These are phyloP conservation scores for Murraya koenigii DNA, from an alignment of 345 rosid genomes.

Conservation along the genomic window DNA sequence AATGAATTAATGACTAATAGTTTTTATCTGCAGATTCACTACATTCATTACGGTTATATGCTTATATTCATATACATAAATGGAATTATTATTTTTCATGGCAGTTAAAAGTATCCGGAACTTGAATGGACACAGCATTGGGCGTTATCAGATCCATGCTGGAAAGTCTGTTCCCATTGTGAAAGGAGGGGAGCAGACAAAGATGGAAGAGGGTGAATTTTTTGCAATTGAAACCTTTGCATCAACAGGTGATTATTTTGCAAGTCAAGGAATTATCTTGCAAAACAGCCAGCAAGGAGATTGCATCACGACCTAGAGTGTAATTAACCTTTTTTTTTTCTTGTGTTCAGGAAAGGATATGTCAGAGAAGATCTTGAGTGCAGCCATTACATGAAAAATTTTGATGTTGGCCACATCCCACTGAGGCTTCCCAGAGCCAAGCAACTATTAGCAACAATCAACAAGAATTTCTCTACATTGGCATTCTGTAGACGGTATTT, in stretches of 20 bases:
- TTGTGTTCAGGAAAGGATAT: slow-evolving; percentile 65
- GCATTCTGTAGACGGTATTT: slow-evolving; percentile 92
- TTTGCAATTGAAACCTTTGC: slow-evolving; percentile 93
- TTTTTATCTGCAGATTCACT: background rate
- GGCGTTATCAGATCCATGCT: slow-evolving; percentile 90
- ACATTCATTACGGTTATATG: background rate
- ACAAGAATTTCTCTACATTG: slow-evolving; percentile 89
- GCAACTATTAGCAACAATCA: slow-evolving; percentile 86
- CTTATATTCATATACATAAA: background rate
- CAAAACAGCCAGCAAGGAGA: background rate
- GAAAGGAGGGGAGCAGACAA: slow-evolving; percentile 97
- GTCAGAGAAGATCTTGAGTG: slow-evolving; percentile 94
- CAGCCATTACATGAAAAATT: slow-evolving; percentile 91
- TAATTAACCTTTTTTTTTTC: slow-evolving; percentile 10
- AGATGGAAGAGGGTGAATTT: slow-evolving; percentile 98
- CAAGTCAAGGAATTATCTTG: slow-evolving; percentile 8
- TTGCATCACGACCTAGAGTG: background rate
- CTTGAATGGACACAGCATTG: slow-evolving; percentile 86
- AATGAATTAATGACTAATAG: background rate
- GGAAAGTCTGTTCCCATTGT: slow-evolving; percentile 94
- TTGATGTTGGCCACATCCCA: slow-evolving; percentile 76
- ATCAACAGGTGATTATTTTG: slow-evolving; percentile 64
- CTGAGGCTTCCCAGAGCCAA: slow-evolving; percentile 87
- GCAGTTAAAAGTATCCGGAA: slow-evolving; percentile 91
- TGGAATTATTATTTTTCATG: slow-evolving; percentile 1